Conservation (phyloP, 805 yeast species). For the Candida incommunis region DNA sequence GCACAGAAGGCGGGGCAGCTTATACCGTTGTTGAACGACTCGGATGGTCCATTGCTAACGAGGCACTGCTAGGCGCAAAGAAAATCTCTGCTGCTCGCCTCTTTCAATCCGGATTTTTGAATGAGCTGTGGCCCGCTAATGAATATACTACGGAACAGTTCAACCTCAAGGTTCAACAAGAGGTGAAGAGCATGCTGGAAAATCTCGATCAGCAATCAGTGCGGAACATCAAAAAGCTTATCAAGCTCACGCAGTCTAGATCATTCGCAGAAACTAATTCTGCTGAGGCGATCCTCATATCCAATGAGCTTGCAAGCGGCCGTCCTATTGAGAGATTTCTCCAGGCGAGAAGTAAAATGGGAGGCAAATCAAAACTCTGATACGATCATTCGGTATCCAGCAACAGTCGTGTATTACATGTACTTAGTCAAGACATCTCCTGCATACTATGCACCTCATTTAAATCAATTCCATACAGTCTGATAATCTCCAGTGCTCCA, state of each 20-base stretch:
- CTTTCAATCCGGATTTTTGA: conserved; percentile 42
- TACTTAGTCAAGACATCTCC: too few species aligned
- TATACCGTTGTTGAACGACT: conserved; percentile 53
- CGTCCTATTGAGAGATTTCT: background rate
- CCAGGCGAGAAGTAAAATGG: too few species aligned
- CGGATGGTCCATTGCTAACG: conserved; percentile 60
- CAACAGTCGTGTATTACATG: too few species aligned
- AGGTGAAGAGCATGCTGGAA: conserved; percentile 24
- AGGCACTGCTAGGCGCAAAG: conserved; percentile 55
- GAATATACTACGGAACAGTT: conserved; percentile 30
- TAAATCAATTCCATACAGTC: too few species aligned
- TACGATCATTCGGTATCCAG: too few species aligned
- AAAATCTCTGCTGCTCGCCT: conserved; percentile 51
- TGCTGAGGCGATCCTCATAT: background rate
- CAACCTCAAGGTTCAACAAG: conserved; percentile 29
- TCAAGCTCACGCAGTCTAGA: conserved; percentile 9
- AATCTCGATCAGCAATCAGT: conserved; percentile 34
- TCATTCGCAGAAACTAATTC: background rate
- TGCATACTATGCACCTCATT: too few species aligned
- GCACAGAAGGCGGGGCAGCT: conserved; percentile 68
- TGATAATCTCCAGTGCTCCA: too few species aligned
- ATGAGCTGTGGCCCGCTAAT: conserved; percentile 33
- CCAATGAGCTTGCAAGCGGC: background rate
- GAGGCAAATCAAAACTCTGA: too few species aligned
- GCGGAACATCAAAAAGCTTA: conserved; percentile 30